Base-by-base conservation (phyloP, 768 basidiomycete genomes). In the Russula emetica region DNA sequence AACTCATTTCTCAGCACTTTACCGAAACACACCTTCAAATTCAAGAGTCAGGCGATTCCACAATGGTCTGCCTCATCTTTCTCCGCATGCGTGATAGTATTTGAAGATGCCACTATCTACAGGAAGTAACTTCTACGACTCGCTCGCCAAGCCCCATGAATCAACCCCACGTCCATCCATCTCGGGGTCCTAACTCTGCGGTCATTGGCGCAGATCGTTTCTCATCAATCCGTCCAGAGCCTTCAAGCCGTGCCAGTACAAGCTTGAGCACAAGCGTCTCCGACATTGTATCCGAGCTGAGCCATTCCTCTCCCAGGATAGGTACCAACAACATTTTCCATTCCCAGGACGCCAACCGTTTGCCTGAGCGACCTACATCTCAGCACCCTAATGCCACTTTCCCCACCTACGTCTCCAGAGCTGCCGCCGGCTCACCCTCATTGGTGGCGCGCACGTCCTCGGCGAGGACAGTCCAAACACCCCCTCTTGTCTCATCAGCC, bases 11-110 rank as follows among this genome's bases (percentile, higher is more conserved):
- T 26, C 42, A 67, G 64, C 64, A 65, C 45, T 65, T 51, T 34
- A 65, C 64, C 10, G 42, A 56, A 36, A 61, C 60, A 45, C 64
- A 65, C 30, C 49, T 65, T 6, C 49, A 64, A n/a, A n/a, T 36
- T 26, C 64, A 65, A 61, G 50, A 30, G 9, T 56, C 42, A 38
- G 44, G 24, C 16, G 38, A 52, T 52, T 52, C 59, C 38, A 10
- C 20, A 6, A 52, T 32, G 24, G 64, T 61, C 40, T 11, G 64
- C 36, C 32, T 11, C 45, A n/a, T 32, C 45, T 44, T 32, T 28
- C 30, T 30, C 47, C 30, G 30, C 38, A 36, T 40, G 28, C 36
- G 50, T 13, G 7, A 14, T 18, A 24, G 11, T 28, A 11, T 47
- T 55, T 42, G 20, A 55, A 50, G 38, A 44, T 44, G 22, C 30